phyloP scores from a whole-genome alignment of 2,329 filamentous ascomycete genomes.

The Ceratocystis papillata region DNA sequence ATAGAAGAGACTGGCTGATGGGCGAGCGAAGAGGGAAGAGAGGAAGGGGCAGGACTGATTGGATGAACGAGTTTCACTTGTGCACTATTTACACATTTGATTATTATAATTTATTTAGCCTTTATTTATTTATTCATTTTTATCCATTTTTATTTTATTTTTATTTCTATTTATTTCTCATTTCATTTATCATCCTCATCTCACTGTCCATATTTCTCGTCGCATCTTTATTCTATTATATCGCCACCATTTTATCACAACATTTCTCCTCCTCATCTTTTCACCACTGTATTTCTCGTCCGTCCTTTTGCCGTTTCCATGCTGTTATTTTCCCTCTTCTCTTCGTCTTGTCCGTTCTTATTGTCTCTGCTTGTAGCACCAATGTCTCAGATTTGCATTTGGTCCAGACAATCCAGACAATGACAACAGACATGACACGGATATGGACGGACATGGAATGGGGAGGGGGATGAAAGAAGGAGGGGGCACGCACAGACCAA shows the following conservation, averaged over 20 bases:
- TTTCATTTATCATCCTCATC: not conserved
- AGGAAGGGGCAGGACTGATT: conserved; percentile 5
- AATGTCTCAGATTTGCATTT: conserved; percentile 5
- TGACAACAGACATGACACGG: conserved; percentile 14
- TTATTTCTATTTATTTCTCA: not conserved
- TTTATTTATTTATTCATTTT: not conserved
- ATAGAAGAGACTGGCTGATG: not conserved
- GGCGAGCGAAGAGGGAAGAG: not conserved
- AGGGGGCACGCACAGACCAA: not conserved
- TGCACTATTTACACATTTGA: not conserved
- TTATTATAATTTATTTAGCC: not conserved
- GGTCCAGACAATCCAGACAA: conserved; percentile 13
- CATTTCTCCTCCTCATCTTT: not conserved
- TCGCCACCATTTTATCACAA: not conserved
- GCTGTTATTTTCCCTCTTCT: not conserved
- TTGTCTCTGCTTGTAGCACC: conserved; percentile 11
- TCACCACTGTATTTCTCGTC: not conserved
- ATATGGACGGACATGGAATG: not conserved
- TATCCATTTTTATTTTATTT: not conserved
- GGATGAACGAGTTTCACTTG: conserved; percentile 13
- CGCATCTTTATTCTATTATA: not conserved
- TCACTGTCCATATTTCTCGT: not conserved
- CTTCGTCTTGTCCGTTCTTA: not conserved
- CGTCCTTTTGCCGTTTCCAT: not conserved
- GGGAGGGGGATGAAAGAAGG: not conserved